These are phyloP conservation scores for Sordaria brevicollis DNA, from an alignment of 495 filamentous ascomycete species.

Conservation along the genomic window DNA sequence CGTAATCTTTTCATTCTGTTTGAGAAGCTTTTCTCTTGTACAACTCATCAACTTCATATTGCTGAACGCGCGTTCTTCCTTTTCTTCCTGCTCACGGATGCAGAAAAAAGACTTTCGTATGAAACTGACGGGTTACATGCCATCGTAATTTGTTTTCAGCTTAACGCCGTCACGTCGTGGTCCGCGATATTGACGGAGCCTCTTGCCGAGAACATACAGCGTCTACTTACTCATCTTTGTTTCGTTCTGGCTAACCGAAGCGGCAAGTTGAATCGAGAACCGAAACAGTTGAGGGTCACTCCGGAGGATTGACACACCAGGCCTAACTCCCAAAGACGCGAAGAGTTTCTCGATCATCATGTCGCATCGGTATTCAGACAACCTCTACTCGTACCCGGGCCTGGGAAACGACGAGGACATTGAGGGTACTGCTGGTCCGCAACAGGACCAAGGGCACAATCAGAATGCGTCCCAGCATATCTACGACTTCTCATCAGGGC, in stretches of 20 bases:
- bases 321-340: not conserved
- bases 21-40: not conserved
- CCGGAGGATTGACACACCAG: not conserved
- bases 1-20: not conserved
- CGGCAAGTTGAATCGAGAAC: not conserved
- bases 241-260: not conserved
- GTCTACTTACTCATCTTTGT: not conserved
- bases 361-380: constrained; percentile 30
- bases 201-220: not conserved
- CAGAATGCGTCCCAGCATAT: not conserved
- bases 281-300: not conserved
- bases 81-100: not conserved
- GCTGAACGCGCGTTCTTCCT: not conserved
- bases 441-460: not conserved
- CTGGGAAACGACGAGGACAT: constrained; percentile 23
- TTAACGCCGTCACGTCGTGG: not conserved
- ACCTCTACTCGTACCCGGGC: constrained; percentile 30
- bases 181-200: not conserved
- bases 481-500: not conserved
- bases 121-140: not conserved
- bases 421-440: constrained; percentile 6
- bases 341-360: not conserved
- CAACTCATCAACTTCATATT: not conserved
- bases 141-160: not conserved
- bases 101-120: not conserved